phyloP scores from a whole-genome alignment of 192 early-diverging fungal genomes.

The Podila minutissima region DNA sequence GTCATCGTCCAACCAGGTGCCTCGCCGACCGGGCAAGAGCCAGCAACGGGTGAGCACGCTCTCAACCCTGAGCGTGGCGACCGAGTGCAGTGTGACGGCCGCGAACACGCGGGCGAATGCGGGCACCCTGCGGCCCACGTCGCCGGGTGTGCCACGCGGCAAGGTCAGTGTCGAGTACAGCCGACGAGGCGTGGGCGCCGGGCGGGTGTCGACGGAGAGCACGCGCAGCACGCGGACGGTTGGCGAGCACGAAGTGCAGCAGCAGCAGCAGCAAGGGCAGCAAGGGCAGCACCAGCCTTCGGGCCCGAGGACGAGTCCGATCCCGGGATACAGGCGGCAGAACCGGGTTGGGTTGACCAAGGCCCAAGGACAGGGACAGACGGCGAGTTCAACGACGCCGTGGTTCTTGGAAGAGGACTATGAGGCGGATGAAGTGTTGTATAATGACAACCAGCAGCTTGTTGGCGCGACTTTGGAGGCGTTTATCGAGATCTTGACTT shows the following conservation, averaged over 20 bases:
- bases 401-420: slow-evolving; percentile 71
- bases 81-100: slow-evolving; percentile 11
- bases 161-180: not conserved
- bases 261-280: slow-evolving; percentile 1
- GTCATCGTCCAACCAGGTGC: not conserved
- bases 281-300: slow-evolving; percentile 3
- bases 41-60: slow-evolving; percentile 17
- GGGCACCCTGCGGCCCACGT: slow-evolving; percentile 2
- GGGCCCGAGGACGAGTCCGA: not conserved
- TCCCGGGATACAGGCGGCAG: slow-evolving; percentile 17
- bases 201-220: slow-evolving; percentile 32
- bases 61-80: slow-evolving; percentile 24
- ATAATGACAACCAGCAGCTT: slow-evolving; percentile 66
- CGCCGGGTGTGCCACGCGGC: slow-evolving; percentile 10
- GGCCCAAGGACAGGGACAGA: slow-evolving; percentile 2
- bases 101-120: not conserved
- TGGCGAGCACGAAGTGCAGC: not conserved
- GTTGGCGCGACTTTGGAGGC: slow-evolving; percentile 68
- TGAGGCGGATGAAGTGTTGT: slow-evolving; percentile 57
- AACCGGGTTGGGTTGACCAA: slow-evolving; percentile 25
- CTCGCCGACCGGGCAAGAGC: slow-evolving; percentile 10
- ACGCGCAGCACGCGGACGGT: not conserved
- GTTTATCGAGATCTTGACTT: slow-evolving; percentile 67
- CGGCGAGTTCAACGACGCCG: not conserved
- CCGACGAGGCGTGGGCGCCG: not conserved